A percentile compares a stretch with the other conserved stretches of the same genome.
These are phyloP conservation scores for Verticillium isaacii DNA, from an alignment of 2,329 filamentous ascomycete genomes.

Conservation along the genomic window DNA sequence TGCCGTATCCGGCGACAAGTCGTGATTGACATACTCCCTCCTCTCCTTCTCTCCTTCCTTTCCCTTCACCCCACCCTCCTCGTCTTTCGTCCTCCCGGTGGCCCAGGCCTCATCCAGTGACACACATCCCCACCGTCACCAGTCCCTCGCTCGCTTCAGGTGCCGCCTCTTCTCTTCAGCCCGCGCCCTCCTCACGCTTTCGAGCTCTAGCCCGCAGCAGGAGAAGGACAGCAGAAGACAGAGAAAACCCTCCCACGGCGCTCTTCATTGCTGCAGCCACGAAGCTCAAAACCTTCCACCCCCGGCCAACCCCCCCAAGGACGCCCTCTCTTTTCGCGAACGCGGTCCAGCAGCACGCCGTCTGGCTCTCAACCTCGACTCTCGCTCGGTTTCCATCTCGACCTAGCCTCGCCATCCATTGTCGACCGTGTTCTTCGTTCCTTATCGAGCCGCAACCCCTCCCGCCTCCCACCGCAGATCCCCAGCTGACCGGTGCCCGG, in stretches of 20 bases:
- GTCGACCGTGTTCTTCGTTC: background rate
- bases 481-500: background rate
- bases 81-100: background rate
- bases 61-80: background rate
- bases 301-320: background rate
- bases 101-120: constrained; percentile 1
- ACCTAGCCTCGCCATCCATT: background rate
- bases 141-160: constrained; percentile 2
- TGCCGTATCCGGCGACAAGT: background rate
- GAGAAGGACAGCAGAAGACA: background rate
- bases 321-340: background rate
- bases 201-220: background rate
- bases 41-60: background rate
- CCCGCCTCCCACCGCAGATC: background rate
- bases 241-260: background rate
- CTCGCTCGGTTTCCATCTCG: background rate
- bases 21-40: background rate
- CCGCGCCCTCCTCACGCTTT: background rate
- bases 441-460: background rate
- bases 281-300: background rate
- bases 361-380: background rate
- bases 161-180: background rate
- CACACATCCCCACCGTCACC: constrained; percentile 1
- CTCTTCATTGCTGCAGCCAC: background rate
- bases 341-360: background rate